Conservation (phyloP, 129 eudicot species). For the Rutidosis leptorrhynchoides region DNA sequence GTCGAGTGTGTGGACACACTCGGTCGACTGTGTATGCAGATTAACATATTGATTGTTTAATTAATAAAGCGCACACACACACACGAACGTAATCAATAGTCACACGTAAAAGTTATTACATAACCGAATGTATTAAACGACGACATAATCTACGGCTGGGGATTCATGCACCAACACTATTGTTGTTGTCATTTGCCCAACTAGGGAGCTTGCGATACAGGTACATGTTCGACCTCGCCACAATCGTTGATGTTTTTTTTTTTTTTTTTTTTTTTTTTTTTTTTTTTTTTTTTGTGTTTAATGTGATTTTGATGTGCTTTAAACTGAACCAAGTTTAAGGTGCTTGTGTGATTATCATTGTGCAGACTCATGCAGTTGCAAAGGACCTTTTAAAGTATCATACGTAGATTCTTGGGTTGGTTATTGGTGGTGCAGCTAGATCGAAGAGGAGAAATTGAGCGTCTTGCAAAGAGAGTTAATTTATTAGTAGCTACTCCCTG, state of each 20-base stretch:
- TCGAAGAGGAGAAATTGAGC: constrained; percentile 74
- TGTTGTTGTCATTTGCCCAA: constrained; percentile 77
- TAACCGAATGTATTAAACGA: too few species aligned
- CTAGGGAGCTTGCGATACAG: constrained; percentile 96
- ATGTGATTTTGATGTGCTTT: not conserved
- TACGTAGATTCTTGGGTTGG: constrained; percentile 74
- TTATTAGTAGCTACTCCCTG: constrained; percentile 86
- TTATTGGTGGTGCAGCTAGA: constrained; percentile 76
- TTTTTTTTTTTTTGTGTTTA: not conserved
- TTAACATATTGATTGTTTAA: too few species aligned
- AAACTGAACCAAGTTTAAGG: too few species aligned
- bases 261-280: too few species aligned
- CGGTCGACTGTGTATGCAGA: too few species aligned
- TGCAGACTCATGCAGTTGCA: constrained; percentile 89
- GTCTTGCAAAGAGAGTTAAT: constrained; percentile 85
- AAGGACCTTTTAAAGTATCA: constrained; percentile 81
- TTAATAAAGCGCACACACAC: too few species aligned
- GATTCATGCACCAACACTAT: too few species aligned
- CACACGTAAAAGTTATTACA: too few species aligned
- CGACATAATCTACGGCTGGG: too few species aligned
- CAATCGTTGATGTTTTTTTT: not conserved
- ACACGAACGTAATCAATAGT: too few species aligned
- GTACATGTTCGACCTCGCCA: constrained; percentile 25
- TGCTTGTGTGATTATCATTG: too few species aligned
- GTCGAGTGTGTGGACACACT: too few species aligned